Conservation (phyloP, 1,284 basidiomycete genomes). For the Leccinum insolens region DNA sequence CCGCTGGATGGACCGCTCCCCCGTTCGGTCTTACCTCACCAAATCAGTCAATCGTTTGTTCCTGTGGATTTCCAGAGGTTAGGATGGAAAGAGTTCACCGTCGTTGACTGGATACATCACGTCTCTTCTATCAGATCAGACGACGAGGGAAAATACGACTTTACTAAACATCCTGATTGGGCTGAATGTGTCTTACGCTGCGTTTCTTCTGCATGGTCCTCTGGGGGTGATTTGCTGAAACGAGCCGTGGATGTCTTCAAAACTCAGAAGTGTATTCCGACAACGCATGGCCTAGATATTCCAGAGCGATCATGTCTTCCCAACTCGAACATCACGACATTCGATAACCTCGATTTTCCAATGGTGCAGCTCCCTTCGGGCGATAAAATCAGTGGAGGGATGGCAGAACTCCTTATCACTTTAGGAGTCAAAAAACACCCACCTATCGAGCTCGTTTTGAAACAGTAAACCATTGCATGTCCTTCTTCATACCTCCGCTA, state of each 20-base stretch:
- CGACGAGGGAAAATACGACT: conserved; percentile 55
- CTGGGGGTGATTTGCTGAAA: conserved; percentile 20
- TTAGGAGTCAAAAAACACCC: conserved; percentile 84
- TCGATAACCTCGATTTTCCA: conserved; percentile 60
- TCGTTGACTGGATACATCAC: conserved; percentile 76
- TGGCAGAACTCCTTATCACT: conserved; percentile 74
- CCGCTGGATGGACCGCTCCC: conserved; percentile 77
- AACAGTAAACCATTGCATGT: too few species aligned
- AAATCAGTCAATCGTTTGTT: conserved; percentile 57
- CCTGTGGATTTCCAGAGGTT: conserved; percentile 59
- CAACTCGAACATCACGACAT: conserved; percentile 28
- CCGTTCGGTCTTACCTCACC: conserved; percentile 68
- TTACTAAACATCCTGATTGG: conserved; percentile 70
- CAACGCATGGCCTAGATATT: conserved; percentile 69
- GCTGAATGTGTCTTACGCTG: conserved; percentile 77
- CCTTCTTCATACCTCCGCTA: too few species aligned
- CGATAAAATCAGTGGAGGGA: conserved; percentile 58
- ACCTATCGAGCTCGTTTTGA: too few species aligned
- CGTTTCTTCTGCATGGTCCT: conserved; percentile 74
- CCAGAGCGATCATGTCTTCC: conserved; percentile 85
- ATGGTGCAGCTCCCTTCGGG: conserved; percentile 75
- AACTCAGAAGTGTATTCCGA: conserved; percentile 77
- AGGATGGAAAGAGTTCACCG: conserved; percentile 78
- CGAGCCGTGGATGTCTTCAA: conserved; percentile 58
- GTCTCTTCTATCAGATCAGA: conserved; percentile 45